Percentiles rank a stretch among this genome's conserved stretches.
phyloP scores from a whole-genome alignment of 352 stramenopile genomes.

The Phytophthora litchii region DNA sequence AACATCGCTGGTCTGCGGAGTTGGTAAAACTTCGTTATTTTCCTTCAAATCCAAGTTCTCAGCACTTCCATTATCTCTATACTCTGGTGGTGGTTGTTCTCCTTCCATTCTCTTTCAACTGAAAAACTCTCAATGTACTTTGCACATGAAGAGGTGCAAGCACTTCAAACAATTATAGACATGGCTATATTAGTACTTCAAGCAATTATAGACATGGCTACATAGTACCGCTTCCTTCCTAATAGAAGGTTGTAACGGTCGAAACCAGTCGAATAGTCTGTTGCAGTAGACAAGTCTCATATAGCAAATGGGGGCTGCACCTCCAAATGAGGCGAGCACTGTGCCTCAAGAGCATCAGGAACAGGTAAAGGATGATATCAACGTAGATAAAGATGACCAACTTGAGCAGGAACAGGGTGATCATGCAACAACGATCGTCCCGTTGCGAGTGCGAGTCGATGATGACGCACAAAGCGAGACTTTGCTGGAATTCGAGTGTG shows the following conservation, averaged over 20 bases:
- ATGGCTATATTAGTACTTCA: too few relatives aligned
- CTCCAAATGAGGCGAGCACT: constrained; percentile 6
- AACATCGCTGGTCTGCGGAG: constrained; percentile 12
- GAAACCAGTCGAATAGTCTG: constrained; percentile 6
- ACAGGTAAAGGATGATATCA: constrained; percentile 10
- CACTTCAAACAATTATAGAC: constrained; percentile 11
- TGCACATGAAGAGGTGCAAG: constrained; percentile 12
- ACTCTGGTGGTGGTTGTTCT: not conserved
- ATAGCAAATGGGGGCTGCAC: constrained; percentile 9
- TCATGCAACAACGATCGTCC: constrained; percentile 41
- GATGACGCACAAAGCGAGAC: constrained; percentile 28
- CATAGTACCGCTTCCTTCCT: not conserved
- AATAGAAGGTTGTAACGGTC: constrained; percentile 16
- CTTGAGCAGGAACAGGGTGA: constrained; percentile 14
- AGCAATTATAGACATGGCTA: constrained; percentile 28
- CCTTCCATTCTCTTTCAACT: constrained; percentile 9
- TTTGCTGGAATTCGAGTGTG: constrained; percentile 69
- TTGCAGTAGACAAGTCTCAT: not conserved
- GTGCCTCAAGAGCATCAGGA: constrained; percentile 14
- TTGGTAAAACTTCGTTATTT: constrained; percentile 2
- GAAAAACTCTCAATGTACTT: not conserved
- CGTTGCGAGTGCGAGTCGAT: constrained; percentile 53
- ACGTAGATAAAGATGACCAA: constrained; percentile 11
- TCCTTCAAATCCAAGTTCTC: constrained; percentile 12
- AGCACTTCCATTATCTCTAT: not conserved